Evolutionary conservation across 2,329 filamentous ascomycete genomes (phyloP).

Genomic region (Fusarium sp.): DNA sequence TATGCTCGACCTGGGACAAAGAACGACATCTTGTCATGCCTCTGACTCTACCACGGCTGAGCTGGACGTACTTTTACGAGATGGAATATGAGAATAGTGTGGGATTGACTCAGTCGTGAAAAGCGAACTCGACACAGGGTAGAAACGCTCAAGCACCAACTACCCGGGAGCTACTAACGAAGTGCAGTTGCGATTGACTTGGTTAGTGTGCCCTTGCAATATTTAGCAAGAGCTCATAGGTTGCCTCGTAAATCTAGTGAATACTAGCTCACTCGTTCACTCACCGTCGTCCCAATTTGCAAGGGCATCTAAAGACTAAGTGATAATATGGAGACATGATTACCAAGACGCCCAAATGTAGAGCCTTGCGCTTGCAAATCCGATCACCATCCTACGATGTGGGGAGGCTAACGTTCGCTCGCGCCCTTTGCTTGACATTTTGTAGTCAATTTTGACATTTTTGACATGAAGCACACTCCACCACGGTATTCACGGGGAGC

Average conservation of each 20-base stretch:
- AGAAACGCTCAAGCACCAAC: background rate
- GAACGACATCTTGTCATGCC: background rate
- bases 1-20: background rate
- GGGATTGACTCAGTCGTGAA: background rate
- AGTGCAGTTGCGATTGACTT: background rate
- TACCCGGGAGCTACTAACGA: background rate
- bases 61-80: background rate
- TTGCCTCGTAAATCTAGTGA: background rate
- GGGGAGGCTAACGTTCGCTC: background rate
- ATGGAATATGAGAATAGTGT: background rate
- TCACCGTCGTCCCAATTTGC: background rate
- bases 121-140: background rate
- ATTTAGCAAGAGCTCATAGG: background rate
- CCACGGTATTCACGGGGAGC: background rate
- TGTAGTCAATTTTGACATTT: background rate
- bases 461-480: background rate
- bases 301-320: background rate
- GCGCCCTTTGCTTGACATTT: background rate
- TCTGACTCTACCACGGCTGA: background rate
- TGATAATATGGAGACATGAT: background rate
- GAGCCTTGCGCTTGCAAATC: background rate
- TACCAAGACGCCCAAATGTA: background rate
- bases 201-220: background rate
- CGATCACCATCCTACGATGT: background rate
- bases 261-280: background rate